Evolutionary conservation across 331 rosid genomes (phyloP), one percentile per base, ranked within the genome.

Genomic region (Acacia pycnantha): DNA sequence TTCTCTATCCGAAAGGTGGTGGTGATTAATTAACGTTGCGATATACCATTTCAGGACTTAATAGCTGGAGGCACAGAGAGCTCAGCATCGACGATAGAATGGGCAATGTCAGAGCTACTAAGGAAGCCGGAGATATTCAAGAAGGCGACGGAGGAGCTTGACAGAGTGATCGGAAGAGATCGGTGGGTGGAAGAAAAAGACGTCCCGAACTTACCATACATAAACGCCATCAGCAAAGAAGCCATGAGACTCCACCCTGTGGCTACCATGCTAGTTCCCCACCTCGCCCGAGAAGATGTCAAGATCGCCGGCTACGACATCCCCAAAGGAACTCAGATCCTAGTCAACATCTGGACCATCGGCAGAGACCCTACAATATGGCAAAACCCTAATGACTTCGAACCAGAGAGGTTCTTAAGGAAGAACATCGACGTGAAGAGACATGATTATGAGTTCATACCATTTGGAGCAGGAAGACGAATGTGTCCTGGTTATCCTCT

Each of bases 401-500:
- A 15, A 26, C 98, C 97, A 1, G 97, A 94, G 22, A 87, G 98
- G 81, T 94, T 94, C 77, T 1, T 88, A 0, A 90, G 67, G 14
- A 92, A 82, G 73, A 75, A 64, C 27, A 86, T 92, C 1, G 97
- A 92, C 79, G 92, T 89, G 4, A 89, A 81, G 73, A 95, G 95
- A 5, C 95, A 92, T 29, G 89, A 90, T 76, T 94, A 9, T 46
- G 95, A 90, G 86, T 71, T 94, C 19, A 46, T 94, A 80, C 95
- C 98, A 26, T 94, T 94, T 75, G 97, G 98, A 62, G 82, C 97
- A 14, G 98, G 98, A 14, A 85, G 98, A 84, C 87, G 98, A 64
- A 92, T 94, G 97, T 92, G 98, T n/a, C 98, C 97, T 4, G 97
- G 95, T 4, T 92, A 92, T 46, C 71, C 91, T 83, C 92, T 94